Evolutionary conservation across 345 rosid species (phyloP), one percentile per base, ranked within the genome.

Genomic region (Populus euphratica): DNA sequence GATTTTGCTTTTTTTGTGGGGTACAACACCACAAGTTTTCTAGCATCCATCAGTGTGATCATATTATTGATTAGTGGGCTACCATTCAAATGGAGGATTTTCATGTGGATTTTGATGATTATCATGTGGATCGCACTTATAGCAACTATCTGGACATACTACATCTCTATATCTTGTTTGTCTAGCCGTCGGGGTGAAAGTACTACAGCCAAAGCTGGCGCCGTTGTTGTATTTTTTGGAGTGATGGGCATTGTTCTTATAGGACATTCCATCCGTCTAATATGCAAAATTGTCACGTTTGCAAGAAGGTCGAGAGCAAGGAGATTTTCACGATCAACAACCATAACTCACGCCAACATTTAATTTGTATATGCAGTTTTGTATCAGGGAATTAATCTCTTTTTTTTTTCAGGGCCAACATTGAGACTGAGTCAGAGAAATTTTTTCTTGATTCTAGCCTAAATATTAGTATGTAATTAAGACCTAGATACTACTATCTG

Each of bases 11-110:
- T 14, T 11, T 82, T 70, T 73, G 70, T 84, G 43, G 50, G 59
- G 33, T 73, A 65, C 68, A 79, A 76, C 69, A 84, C 83, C 3
- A 33, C 73, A 0, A 74, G 78, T 36, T 86, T 84, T 20, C 66
- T 82, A 18, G 71, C 83, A 17, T 82, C 87, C 5, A n/a, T 84
- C 65, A 84, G 86, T 61, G 81, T 84, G 62, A 84, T 84, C 27
- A 54, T 86, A 75, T 63, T 82, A 0, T 74, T 82, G 72, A 78
- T 84, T 1, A 76, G 85, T 20, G 87, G 87, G 2, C 59, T 86
- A 39, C 85, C 85, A 27, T 70, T 76, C 61, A 61, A 54, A 73
- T 41, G 73, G 6, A 78, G 82, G 27, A 3, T 73, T 36, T 85
- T 70, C 69, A 79, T 78, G 86, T 81, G 83, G 86, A 50, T 77